A percentile compares a stretch with the other conserved stretches of the same genome.
Evolutionary conservation across 768 basidiomycete species (phyloP).

Genomic region (Dentipellis sp.): DNA sequence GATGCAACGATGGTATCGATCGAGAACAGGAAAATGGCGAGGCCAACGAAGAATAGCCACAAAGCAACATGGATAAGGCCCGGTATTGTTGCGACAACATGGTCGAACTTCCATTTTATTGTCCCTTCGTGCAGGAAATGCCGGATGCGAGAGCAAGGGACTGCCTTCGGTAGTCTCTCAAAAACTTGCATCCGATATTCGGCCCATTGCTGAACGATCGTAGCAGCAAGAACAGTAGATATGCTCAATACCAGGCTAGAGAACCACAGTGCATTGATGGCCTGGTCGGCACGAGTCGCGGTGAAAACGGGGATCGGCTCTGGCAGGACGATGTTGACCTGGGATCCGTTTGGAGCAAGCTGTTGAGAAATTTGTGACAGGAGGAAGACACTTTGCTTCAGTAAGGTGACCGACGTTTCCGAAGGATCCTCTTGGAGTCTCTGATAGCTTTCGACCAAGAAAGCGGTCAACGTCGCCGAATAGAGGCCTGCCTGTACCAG

Average conservation of each 20-base stretch:
- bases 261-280: constrained; percentile 36
- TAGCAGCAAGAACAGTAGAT: constrained; percentile 32
- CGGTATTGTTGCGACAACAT: constrained; percentile 34
- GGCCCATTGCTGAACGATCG: constrained; percentile 42
- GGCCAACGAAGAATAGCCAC: constrained; percentile 40
- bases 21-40: constrained; percentile 33
- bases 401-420: background rate
- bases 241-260: constrained; percentile 27
- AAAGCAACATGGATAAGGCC: constrained; percentile 40
- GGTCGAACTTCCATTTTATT: constrained; percentile 28
- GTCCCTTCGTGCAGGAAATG: constrained; percentile 30
- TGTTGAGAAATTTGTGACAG: background rate
- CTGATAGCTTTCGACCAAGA: constrained; percentile 5
- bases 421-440: background rate
- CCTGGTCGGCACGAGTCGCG: constrained; percentile 22
- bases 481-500: constrained; percentile 7
- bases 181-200: constrained; percentile 23
- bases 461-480: constrained; percentile 9
- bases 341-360: background rate
- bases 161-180: constrained; percentile 18
- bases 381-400: constrained; percentile 1
- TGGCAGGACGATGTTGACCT: background rate
- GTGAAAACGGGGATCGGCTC: constrained; percentile 4
- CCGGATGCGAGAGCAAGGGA: constrained; percentile 30
- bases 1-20: constrained; percentile 9